Evolutionary conservation across 345 rosid species (phyloP), one percentile per base, ranked within the genome.

Genomic region (Garcia nutans): DNA sequence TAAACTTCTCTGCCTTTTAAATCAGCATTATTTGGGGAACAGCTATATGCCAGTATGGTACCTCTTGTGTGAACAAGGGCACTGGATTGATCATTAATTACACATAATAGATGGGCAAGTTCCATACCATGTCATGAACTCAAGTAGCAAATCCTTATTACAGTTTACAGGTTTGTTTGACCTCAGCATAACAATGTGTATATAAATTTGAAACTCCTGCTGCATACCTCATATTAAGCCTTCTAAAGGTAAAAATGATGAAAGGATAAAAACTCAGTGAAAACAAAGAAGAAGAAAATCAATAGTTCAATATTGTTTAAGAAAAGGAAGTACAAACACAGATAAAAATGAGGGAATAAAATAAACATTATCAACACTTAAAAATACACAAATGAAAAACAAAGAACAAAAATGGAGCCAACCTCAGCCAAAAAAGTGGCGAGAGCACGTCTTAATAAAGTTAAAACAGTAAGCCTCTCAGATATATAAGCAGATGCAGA

Each of bases 371-470:
- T 67, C 20, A 67, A 67, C 71, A 67, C 55, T 23, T 17, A 10
- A 42, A 19, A 4, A 19, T 52, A 26, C 37, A 24, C 37, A 65
- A 44, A 55, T 56, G 58, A 79, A 28, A 70, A 65, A 24, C 6
- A 47, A 17, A 22, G 28, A 12, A 47, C 13, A 37, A 22, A 49
- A 26, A 54, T 17, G 16, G 52, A 44, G 65, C 80, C 37, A 82
- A 94, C 99, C 99, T 93, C 90, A 12, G 97, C 97, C 84, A 95
- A 84, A 78, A 93, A 93, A 23, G 93, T 82, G 80, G 97, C 96
- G 41, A 93, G 86, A 1, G 85, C 85, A 78, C 78, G 83, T 87
- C 93, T 93, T 73, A 91, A 73, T 57, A 81, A 70, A 72, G 86
- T 61, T 64, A 95, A 82, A 63, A 85, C 91, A 78, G 81, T 70